These are phyloP conservation scores for Oryza punctata DNA, from an alignment of 176 grass and related monocot genomes.

Conservation along the genomic window DNA sequence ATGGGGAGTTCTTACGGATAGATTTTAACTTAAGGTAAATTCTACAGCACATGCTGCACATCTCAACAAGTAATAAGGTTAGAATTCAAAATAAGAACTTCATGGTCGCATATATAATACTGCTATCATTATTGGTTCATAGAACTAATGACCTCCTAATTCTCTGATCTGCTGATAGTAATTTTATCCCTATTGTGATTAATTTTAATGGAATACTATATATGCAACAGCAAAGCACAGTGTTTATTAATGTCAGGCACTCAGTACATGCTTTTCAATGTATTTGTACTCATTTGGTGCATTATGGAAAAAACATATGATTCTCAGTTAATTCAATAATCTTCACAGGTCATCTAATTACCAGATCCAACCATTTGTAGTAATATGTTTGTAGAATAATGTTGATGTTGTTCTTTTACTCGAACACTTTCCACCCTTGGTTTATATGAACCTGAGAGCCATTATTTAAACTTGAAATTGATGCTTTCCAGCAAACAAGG, in stretches of 20 bases:
- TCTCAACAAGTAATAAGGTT: background rate
- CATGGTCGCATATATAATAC: constrained; percentile 14
- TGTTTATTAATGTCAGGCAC: background rate
- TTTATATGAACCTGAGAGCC: background rate
- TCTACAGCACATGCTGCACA: background rate
- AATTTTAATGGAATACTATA: background rate
- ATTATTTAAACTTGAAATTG: constrained; percentile 5
- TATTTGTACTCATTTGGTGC: constrained; percentile 2
- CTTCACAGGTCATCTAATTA: background rate
- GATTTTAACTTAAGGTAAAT: constrained; percentile 94
- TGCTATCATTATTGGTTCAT: background rate
- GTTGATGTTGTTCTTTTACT: background rate
- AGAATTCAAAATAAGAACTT: constrained; percentile 6
- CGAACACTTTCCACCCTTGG: background rate
- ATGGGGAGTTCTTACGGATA: constrained; percentile 92
- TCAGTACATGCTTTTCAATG: background rate
- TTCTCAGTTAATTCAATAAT: constrained; percentile 9
- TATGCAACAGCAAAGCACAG: background rate
- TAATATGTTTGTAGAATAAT: background rate
- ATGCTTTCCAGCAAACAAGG: background rate
- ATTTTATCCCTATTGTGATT: constrained; percentile 18
- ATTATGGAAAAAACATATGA: constrained; percentile 17
- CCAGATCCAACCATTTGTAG: background rate
- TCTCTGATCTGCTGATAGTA: background rate
- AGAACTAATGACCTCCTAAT: background rate